Percentiles rank a stretch among this genome's conserved stretches.
phyloP scores from a whole-genome alignment of 2,329 filamentous ascomycete species.

The Arachnopeziza araneosa region DNA sequence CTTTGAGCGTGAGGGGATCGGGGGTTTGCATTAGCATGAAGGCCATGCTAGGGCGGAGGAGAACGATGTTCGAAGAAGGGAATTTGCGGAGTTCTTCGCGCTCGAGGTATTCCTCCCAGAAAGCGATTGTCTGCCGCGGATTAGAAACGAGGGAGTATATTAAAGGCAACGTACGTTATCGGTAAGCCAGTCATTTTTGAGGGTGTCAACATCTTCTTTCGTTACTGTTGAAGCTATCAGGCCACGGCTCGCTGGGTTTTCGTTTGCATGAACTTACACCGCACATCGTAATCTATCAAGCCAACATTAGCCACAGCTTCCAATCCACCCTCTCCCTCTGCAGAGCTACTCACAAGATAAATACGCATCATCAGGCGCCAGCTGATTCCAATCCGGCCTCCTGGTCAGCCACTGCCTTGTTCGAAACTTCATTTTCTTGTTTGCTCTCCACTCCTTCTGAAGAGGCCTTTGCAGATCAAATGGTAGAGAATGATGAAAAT shows the following conservation, averaged over 20 bases:
- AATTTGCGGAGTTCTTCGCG: slow-evolving; percentile 77
- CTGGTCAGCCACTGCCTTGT: slow-evolving; percentile 18
- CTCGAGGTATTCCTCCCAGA: slow-evolving; percentile 97
- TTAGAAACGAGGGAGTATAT: background rate
- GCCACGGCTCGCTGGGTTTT: background rate
- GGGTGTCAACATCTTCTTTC: slow-evolving; percentile 78
- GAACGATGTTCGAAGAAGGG: slow-evolving; percentile 78
- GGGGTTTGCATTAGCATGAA: slow-evolving; percentile 79
- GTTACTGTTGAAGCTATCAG: slow-evolving; percentile 56
- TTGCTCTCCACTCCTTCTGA: background rate
- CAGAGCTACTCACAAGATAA: slow-evolving; percentile 55
- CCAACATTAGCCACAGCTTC: slow-evolving; percentile 9
- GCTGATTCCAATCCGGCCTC: slow-evolving; percentile 28
- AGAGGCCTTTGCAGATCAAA: background rate
- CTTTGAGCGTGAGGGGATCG: slow-evolving; percentile 49
- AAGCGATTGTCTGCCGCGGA: slow-evolving; percentile 72
- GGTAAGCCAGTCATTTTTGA: slow-evolving; percentile 92
- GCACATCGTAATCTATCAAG: slow-evolving; percentile 54
- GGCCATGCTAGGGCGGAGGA: slow-evolving; percentile 88
- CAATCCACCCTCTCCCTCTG: background rate
- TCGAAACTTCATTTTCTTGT: slow-evolving; percentile 8
- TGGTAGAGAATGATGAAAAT: background rate
- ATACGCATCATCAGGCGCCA: slow-evolving; percentile 62
- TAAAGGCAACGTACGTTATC: slow-evolving; percentile 62
- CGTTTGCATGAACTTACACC: slow-evolving; percentile 40